Evolutionary conservation across 23 red algal genomes (phyloP).

Genomic region (Gracilaria gracilis): DNA sequence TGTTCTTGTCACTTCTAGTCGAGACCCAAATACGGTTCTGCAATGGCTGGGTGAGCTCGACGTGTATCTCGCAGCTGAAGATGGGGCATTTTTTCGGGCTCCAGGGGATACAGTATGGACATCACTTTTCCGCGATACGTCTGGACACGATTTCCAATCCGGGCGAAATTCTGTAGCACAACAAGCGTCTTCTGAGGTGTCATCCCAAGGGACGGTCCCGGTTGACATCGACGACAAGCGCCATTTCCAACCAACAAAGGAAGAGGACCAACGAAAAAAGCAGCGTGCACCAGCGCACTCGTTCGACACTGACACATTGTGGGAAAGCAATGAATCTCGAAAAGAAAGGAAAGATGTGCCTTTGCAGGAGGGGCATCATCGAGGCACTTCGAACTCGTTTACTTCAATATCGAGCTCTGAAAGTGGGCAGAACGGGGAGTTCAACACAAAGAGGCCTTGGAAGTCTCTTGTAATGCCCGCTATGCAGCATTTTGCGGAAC

Average conservation of each 20-base stretch:
- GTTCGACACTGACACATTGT: background rate
- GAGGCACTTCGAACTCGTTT: conserved; percentile 9
- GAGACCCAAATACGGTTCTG: conserved; percentile 64
- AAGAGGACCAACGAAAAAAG: background rate
- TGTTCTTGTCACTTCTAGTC: conserved; percentile 80
- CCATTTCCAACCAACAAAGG: background rate
- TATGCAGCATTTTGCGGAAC: conserved; percentile 82
- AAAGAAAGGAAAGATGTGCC: conserved; percentile 15
- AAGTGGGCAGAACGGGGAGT: conserved; percentile 33
- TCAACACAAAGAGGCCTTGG: conserved; percentile 58
- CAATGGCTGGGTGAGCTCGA: conserved; percentile 72
- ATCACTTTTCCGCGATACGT: conserved; percentile 39
- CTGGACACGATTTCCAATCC: conserved; percentile 22
- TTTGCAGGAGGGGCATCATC: conserved; percentile 30
- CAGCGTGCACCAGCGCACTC: background rate
- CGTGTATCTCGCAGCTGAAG: conserved; percentile 83
- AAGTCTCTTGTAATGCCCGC: conserved; percentile 59
- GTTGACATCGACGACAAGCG: background rate
- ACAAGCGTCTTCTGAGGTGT: background rate
- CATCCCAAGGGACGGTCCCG: background rate
- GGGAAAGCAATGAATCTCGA: background rate
- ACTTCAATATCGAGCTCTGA: conserved; percentile 39
- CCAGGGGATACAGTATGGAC: conserved; percentile 57
- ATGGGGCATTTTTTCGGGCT: conserved; percentile 81
- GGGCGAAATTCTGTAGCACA: background rate